Conservation (phyloP, 1,139 yeast species). For the Schizosaccharomyces versatilis region DNA sequence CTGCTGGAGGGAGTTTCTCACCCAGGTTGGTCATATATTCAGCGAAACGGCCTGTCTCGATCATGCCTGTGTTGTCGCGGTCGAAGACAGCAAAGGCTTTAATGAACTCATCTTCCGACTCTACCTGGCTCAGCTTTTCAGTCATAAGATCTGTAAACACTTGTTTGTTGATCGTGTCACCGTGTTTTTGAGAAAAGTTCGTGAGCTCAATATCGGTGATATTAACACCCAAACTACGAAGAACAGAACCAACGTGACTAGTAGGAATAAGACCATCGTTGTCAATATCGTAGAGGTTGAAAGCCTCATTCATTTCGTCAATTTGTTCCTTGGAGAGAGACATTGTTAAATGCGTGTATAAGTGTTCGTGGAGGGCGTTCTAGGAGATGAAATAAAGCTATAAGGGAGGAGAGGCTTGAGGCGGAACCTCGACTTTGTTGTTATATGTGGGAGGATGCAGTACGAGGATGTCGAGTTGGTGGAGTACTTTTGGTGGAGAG, state of each 20-base stretch:
- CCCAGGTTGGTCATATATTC: background rate
- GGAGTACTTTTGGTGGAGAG: no score
- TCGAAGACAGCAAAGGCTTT: slow-evolving; percentile 1
- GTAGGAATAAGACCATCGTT: background rate
- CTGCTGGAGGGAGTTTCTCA: background rate
- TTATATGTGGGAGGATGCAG: no score
- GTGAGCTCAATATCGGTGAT: background rate
- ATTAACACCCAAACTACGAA: background rate
- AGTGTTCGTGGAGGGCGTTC: no score
- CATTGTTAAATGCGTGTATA: background rate
- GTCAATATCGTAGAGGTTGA: background rate
- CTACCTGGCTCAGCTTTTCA: background rate
- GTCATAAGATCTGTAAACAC: background rate
- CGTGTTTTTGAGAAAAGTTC: background rate
- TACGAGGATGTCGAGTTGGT: no score
- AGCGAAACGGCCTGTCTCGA: background rate
- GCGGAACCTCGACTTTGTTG: no score
- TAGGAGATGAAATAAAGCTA: no score
- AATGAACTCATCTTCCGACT: background rate
- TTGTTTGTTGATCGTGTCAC: background rate
- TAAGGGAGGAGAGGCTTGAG: no score
- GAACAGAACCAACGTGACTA: background rate
- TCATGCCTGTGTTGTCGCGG: background rate
- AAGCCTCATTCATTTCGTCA: slow-evolving; percentile 1
- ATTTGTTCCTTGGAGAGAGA: background rate